These are phyloP conservation scores for Catunica adiposa DNA, from an alignment of 2,329 filamentous ascomycete genomes.

Conservation along the genomic window DNA sequence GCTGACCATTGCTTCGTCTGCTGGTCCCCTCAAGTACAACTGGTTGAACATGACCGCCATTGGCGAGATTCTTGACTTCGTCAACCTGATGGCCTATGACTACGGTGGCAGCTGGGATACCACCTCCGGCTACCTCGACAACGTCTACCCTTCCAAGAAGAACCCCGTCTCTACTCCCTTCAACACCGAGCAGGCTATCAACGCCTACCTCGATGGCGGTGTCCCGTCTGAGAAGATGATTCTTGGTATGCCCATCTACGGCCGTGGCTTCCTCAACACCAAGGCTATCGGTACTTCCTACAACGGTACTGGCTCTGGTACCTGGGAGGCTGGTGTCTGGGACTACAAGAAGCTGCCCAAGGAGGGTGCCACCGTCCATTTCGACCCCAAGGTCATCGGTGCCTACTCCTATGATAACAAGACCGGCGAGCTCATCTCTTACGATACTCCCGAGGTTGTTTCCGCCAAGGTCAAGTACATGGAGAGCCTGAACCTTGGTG, in stretches of 20 bases:
- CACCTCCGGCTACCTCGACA: slow-evolving; percentile 51
- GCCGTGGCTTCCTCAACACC: slow-evolving; percentile 46
- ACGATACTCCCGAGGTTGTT: slow-evolving; percentile 47
- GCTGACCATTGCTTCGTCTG: slow-evolving; percentile 36
- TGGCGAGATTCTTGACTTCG: slow-evolving; percentile 32
- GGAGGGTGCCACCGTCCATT: slow-evolving; percentile 37
- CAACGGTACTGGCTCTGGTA: slow-evolving; percentile 47
- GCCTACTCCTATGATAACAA: slow-evolving; percentile 53
- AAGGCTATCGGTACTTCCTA: slow-evolving; percentile 49
- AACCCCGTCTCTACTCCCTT: slow-evolving; percentile 50
- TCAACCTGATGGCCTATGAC: slow-evolving; percentile 59
- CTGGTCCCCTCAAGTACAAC: slow-evolving; percentile 31
- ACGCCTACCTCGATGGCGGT: slow-evolving; percentile 42
- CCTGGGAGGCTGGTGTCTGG: slow-evolving; percentile 60
- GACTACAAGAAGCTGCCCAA: slow-evolving; percentile 66
- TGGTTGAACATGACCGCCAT: slow-evolving; percentile 31
- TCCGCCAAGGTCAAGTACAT: slow-evolving; percentile 50
- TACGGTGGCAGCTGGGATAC: slow-evolving; percentile 53
- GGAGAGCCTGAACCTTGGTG: slow-evolving; percentile 44
- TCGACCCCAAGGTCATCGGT: slow-evolving; percentile 42
- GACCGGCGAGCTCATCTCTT: slow-evolving; percentile 50
- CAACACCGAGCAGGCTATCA: slow-evolving; percentile 48
- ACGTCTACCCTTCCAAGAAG: slow-evolving; percentile 41
- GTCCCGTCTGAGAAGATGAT: slow-evolving; percentile 51
- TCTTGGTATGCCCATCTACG: slow-evolving; percentile 68